A percentile compares a stretch with the other conserved stretches of the same genome.
Evolutionary conservation across 331 rosid genomes (phyloP).

Genomic region (Saraca asoca): DNA sequence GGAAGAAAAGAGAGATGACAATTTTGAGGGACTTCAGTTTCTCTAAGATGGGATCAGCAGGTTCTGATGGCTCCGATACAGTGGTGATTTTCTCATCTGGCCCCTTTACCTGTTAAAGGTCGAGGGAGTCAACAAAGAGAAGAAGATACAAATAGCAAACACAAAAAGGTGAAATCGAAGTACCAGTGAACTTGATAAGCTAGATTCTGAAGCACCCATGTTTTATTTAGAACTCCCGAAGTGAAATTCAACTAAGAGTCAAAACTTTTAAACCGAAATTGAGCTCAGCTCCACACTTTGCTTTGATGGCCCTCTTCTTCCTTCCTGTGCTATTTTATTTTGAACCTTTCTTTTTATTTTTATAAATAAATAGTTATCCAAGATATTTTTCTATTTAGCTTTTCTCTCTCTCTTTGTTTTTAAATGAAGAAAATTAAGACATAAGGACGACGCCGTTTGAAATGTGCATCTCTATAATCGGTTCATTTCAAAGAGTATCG

Average conservation of each 20-base stretch:
- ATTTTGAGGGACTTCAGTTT: conserved; percentile 69
- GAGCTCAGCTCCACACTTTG: too few relatives aligned
- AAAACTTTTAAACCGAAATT: not conserved
- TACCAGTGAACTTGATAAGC: conserved; percentile 63
- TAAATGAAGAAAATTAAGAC: too few relatives aligned
- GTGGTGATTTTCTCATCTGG: conserved; percentile 78
- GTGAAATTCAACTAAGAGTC: conserved; percentile 8
- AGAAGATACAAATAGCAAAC: not conserved
- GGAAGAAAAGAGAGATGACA: conserved; percentile 40
- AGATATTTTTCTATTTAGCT: too few relatives aligned
- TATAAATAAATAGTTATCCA: too few relatives aligned
- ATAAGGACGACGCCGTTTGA: too few relatives aligned
- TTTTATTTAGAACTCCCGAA: too few relatives aligned
- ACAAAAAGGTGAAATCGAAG: not conserved
- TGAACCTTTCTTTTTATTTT: too few relatives aligned
- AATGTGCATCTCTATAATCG: too few relatives aligned
- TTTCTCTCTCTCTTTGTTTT: too few relatives aligned
- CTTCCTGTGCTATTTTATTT: too few relatives aligned
- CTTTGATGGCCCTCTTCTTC: too few relatives aligned
- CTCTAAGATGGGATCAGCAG: conserved; percentile 70
- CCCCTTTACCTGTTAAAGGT: conserved; percentile 43
- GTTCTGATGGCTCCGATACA: conserved; percentile 62
- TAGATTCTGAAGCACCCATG: conserved; percentile 94
- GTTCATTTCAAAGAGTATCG: too few relatives aligned
- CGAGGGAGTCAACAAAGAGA: not conserved